These are phyloP conservation scores for Chaetomium sp. DNA, from an alignment of 2,329 filamentous ascomycete genomes.

Conservation along the genomic window DNA sequence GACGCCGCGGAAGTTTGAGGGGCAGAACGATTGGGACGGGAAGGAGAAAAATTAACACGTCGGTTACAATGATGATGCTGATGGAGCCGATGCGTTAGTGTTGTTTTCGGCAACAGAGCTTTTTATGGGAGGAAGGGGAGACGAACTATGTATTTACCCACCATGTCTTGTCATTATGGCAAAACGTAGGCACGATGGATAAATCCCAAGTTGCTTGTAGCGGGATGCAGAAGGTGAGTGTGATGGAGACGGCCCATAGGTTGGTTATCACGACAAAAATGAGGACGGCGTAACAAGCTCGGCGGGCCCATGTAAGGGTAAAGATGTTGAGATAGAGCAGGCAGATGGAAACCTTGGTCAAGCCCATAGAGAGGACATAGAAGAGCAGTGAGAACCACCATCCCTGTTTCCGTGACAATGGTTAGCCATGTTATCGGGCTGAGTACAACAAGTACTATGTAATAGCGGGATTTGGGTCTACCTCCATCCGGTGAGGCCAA, in stretches of 20 bases:
- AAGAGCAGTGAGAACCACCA: slow-evolving; percentile 24
- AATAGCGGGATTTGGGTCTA: background rate
- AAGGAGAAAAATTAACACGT: slow-evolving; percentile 36
- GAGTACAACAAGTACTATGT: background rate
- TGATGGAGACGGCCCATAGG: slow-evolving; percentile 17
- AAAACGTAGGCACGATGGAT: slow-evolving; percentile 6
- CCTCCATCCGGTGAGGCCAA: background rate
- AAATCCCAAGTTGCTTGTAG: slow-evolving; percentile 24
- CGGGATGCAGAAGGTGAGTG: slow-evolving; percentile 25
- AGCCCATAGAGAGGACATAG: slow-evolving; percentile 22
- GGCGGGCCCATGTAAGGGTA: slow-evolving; percentile 26
- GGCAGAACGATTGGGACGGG: slow-evolving; percentile 27
- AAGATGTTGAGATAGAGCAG: slow-evolving; percentile 28
- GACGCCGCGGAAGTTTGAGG: slow-evolving; percentile 13
- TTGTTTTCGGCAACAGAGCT: background rate
- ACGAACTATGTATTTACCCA: slow-evolving; percentile 19
- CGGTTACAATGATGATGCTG: slow-evolving; percentile 13
- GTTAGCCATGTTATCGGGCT: background rate
- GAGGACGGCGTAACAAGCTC: slow-evolving; percentile 24
- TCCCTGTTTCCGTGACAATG: slow-evolving; percentile 4
- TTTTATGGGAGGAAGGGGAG: background rate
- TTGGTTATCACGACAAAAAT: slow-evolving; percentile 21
- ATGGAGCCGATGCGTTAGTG: background rate
- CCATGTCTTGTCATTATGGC: slow-evolving; percentile 11
- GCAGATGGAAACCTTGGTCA: slow-evolving; percentile 27